phyloP scores from a whole-genome alignment of 306 rosid genomes.

The Sindora glabra region DNA sequence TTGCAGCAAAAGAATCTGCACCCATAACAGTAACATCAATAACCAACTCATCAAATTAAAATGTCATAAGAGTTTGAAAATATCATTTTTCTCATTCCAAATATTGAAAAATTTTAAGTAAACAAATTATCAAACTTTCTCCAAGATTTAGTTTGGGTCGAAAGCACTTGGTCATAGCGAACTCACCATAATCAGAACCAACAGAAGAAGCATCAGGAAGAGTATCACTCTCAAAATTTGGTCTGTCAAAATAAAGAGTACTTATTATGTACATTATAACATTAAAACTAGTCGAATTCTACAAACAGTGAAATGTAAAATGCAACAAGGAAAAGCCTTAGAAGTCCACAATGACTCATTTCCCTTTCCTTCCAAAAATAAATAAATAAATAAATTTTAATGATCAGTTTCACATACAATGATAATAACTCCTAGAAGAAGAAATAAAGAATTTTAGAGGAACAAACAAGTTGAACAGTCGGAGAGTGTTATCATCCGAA shows the following conservation, averaged over 20 bases:
- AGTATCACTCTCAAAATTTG: slow-evolving; percentile 27
- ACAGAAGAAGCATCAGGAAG: slow-evolving; percentile 17
- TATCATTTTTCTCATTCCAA: background rate
- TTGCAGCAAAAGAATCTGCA: slow-evolving; percentile 74
- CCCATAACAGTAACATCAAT: background rate
- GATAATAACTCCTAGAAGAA: background rate
- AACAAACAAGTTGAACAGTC: slow-evolving; percentile 55
- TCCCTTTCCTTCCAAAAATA: background rate
- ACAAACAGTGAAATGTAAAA: background rate
- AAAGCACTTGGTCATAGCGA: background rate
- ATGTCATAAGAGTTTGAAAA: background rate
- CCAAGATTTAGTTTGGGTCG: background rate
- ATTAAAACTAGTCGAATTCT: background rate
- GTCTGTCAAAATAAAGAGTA: slow-evolving; percentile 32
- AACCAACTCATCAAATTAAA: background rate
- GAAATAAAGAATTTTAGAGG: background rate
- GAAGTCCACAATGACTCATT: background rate
- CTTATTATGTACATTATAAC: background rate
- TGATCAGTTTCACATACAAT: background rate
- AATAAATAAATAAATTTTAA: too few relatives aligned
- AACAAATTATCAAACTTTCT: background rate
- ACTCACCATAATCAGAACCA: slow-evolving; percentile 44
- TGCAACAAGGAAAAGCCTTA: background rate
- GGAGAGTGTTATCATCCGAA: slow-evolving; percentile 79
- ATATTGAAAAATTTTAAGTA: background rate